phyloP scores from a whole-genome alignment of 2,329 filamentous ascomycete genomes.

The Alternaria longipes region DNA sequence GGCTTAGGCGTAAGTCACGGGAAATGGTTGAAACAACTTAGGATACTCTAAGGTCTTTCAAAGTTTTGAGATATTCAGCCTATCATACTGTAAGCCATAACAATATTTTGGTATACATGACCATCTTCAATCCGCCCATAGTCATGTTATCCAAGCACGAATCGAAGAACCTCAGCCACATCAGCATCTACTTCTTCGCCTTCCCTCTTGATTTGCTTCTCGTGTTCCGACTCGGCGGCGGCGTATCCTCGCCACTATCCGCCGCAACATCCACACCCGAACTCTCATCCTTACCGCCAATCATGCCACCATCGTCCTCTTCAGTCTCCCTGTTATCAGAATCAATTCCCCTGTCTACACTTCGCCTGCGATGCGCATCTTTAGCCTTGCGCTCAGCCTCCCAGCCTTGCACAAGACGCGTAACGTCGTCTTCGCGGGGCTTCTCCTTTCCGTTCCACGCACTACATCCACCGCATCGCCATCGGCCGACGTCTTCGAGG shows the following conservation, averaged over 20 bases:
- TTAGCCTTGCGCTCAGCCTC: conserved; percentile 63
- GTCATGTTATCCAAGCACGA: not conserved
- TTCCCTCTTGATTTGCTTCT: conserved; percentile 54
- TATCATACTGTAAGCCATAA: not conserved
- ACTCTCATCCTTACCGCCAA: conserved; percentile 27
- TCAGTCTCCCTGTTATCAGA: conserved; percentile 37
- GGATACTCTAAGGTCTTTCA: not conserved
- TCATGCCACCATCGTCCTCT: conserved; percentile 32
- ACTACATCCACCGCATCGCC: conserved; percentile 89
- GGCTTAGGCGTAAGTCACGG: not conserved
- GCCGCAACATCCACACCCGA: conserved; percentile 33
- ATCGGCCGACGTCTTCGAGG: conserved; percentile 81
- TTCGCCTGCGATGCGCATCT: conserved; percentile 25
- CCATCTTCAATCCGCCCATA: not conserved
- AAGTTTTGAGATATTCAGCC: not conserved
- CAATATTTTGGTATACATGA: not conserved
- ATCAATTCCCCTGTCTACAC: conserved; percentile 25
- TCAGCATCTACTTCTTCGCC: conserved; percentile 47
- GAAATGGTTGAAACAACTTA: not conserved
- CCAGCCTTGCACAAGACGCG: conserved; percentile 41
- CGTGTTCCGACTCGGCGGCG: conserved; percentile 50
- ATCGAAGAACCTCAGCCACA: not conserved
- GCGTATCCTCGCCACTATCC: conserved; percentile 32
- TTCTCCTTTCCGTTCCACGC: conserved; percentile 83
- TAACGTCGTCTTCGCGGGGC: conserved; percentile 75